Evolutionary conservation across 1,284 basidiomycete species (phyloP), one percentile per base, ranked within the genome.

Genomic region (Bjerkandera adusta): DNA sequence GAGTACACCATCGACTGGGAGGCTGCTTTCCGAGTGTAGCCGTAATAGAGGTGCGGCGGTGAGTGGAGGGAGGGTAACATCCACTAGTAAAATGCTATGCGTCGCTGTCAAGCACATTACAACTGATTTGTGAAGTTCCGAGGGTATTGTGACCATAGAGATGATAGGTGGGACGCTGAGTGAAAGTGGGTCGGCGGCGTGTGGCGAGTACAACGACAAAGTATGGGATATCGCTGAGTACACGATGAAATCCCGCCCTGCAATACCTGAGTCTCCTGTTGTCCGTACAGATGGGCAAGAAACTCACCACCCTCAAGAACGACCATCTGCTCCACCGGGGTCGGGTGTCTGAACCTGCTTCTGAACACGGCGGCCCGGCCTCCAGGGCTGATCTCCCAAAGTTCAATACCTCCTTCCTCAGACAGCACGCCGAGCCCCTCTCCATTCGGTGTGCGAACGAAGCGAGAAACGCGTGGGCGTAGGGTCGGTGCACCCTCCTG

Each of bases 401-500:
- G 71, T 57, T 89, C 83, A 8, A 82, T 82, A 10, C 76, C 76
- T 22, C 70, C 67, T 24, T 62, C 62, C 39, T 67, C 65, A 36
- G 85, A 76, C 30, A 85, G 66, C 10, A 83, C 76, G 11, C 78
- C 86, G 34, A 91, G 73, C 6, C 85, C 88, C 48, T 71, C 72
- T 2, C 89, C 88, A 49, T 89, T 84, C 2, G 87, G 83, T 4
- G 88, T 89, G 49, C 88, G 75, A 24, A 87, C 76, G 54, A 90
- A 83, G 26, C 74, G 70, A 8, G 72, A 54, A 42, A 89, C 79
- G 44, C 56, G 54, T 7, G 54, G 47, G 13, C 53, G 49, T 22
- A 43, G 29, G 6, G 12, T 36, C 11, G 18, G 15, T 29, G 79
- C 72, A 55, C 83, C 79, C 47, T 70, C 68, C 18, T 66, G 59